Percentiles rank a stretch among this genome's conserved stretches.
Conservation (phyloP, 768 basidiomycete genomes). For the Mrakia hoshinonis region DNA sequence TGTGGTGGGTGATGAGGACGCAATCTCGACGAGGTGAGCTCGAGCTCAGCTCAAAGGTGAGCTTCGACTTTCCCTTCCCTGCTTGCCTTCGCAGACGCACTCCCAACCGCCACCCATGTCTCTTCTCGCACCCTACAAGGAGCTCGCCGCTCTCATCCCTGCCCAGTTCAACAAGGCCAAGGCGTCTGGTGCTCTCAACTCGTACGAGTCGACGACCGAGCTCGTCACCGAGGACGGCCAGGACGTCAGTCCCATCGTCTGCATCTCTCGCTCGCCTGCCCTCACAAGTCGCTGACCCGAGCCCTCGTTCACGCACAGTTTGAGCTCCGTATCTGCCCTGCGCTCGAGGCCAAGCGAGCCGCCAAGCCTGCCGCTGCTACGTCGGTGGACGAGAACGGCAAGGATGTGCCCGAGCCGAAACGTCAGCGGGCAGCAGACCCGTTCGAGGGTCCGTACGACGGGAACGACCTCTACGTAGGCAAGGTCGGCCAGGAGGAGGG, state of each 20-base stretch:
- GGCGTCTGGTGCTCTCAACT: slow-evolving; percentile 19
- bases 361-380: neutral
- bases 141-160: slow-evolving; percentile 4
- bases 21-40: neutral
- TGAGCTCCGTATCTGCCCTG: slow-evolving; percentile 27
- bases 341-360: slow-evolving; percentile 21
- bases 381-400: neutral
- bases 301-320: slow-evolving; percentile 9
- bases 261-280: neutral
- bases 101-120: neutral
- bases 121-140: slow-evolving; percentile 22
- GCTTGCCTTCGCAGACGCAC: too few relatives aligned
- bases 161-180: slow-evolving; percentile 26
- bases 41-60: too few relatives aligned
- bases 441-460: slow-evolving; percentile 28
- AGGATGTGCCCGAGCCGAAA: neutral
- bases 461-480: slow-evolving; percentile 22
- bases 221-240: slow-evolving; percentile 24
- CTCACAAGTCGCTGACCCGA: too few relatives aligned
- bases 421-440: slow-evolving; percentile 14
- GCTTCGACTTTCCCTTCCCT: neutral
- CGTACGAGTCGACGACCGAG: slow-evolving; percentile 21
- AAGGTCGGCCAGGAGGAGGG: slow-evolving; percentile 28
- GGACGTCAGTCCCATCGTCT: slow-evolving; percentile 12
- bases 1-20: neutral